Conservation (phyloP, 257 asterid genomes). For the Solanum clarkiae region DNA sequence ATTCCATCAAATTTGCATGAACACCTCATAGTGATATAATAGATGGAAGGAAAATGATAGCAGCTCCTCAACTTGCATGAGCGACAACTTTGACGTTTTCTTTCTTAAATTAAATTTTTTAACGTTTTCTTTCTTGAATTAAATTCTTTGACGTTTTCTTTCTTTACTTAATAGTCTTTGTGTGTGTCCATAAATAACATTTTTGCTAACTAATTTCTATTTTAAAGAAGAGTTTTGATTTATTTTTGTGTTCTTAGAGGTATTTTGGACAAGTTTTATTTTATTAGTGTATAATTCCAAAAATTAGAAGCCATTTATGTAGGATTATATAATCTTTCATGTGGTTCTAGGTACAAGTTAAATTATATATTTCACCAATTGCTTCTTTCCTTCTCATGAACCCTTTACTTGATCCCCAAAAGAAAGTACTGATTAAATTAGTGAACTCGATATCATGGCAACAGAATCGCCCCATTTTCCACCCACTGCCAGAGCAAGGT, state of each 20-base stretch:
- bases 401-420: not conserved
- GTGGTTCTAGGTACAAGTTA: not conserved
- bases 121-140: not conserved
- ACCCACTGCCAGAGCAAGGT: not conserved
- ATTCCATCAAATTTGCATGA: not conserved
- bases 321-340: not conserved
- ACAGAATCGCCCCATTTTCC: not conserved
- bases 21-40: not conserved
- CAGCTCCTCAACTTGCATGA: constrained; percentile 1
- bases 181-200: not conserved
- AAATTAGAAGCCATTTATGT: not conserved
- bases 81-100: not conserved
- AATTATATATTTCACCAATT: not conserved
- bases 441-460: not conserved
- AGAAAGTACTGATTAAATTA: not conserved
- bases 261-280: not conserved
- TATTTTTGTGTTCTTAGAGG: not conserved
- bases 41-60: not conserved
- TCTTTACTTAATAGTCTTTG: too few species aligned
- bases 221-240: not conserved
- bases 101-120: not conserved
- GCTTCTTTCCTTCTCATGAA: not conserved
- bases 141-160: not conserved
- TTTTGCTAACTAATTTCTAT: not conserved
- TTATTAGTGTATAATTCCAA: not conserved